Evolutionary conservation across 768 basidiomycete species (phyloP).

Genomic region (Mycena metata): DNA sequence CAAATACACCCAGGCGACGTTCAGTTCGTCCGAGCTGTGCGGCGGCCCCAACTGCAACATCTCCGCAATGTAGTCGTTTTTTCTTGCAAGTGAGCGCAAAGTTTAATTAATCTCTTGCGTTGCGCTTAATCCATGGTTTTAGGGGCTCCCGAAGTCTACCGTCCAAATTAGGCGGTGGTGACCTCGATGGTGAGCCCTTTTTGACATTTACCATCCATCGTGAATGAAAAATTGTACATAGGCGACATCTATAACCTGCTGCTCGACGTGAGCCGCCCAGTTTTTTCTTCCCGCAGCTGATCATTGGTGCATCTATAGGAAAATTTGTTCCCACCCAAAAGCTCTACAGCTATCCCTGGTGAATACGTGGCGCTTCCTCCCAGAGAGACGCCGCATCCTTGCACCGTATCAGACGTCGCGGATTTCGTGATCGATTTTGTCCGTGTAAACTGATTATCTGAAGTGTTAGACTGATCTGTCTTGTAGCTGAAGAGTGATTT

Average conservation of each 20-base stretch:
- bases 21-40: slow-evolving; percentile 58
- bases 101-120: slow-evolving; percentile 15
- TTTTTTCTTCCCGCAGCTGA: slow-evolving; percentile 2
- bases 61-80: slow-evolving; percentile 65
- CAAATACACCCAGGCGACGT: slow-evolving; percentile 67
- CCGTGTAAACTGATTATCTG: slow-evolving; percentile 36
- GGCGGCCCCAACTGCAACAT: slow-evolving; percentile 53
- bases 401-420: slow-evolving; percentile 59
- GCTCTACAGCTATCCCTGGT: slow-evolving; percentile 47
- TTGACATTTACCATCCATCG: slow-evolving; percentile 29
- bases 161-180: slow-evolving; percentile 65
- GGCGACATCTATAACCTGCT: slow-evolving; percentile 67
- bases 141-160: slow-evolving; percentile 61
- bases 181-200: slow-evolving; percentile 60
- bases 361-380: slow-evolving; percentile 54
- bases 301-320: slow-evolving; percentile 40
- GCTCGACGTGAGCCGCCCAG: slow-evolving; percentile 49
- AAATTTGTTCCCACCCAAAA: slow-evolving; percentile 45
- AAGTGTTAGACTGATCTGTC: background rate
- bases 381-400: slow-evolving; percentile 47
- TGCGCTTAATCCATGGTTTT: background rate
- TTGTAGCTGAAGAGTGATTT: slow-evolving; percentile 53
- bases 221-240: background rate
- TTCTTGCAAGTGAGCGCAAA: slow-evolving; percentile 55
- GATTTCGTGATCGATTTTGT: slow-evolving; percentile 65